These are phyloP conservation scores for Solanum sejunctum DNA, from an alignment of 257 asterid genomes.

Conservation along the genomic window DNA sequence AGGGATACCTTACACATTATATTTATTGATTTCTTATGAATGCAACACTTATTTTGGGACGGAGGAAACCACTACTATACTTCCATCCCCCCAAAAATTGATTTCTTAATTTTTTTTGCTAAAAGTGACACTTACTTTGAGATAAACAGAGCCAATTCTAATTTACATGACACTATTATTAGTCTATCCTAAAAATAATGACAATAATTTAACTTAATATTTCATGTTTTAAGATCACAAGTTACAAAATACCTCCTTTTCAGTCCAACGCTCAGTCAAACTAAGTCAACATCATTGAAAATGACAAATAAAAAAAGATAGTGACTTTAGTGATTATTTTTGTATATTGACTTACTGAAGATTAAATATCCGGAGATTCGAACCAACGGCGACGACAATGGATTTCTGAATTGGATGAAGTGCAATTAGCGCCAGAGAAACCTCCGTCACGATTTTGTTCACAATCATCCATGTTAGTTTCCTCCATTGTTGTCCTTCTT, in stretches of 20 bases:
- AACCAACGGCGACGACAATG: constrained; percentile 48
- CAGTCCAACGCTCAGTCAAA: neutral
- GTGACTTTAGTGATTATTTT: neutral
- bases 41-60: neutral
- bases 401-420: constrained; percentile 53
- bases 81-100: no score
- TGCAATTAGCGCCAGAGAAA: constrained; percentile 71
- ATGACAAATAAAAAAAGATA: neutral
- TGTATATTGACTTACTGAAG: constrained; percentile 27
- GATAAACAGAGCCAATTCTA: neutral
- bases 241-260: neutral
- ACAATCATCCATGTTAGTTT: constrained; percentile 36
- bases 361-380: constrained; percentile 68
- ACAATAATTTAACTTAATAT: neutral
- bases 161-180: neutral
- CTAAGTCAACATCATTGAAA: neutral
- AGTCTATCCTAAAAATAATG: neutral
- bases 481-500: constrained; percentile 27
- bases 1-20: no score
- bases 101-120: no score
- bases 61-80: no score
- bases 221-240: neutral
- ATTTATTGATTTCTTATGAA: neutral
- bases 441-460: constrained; percentile 62
- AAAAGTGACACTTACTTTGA: neutral